Base-by-base conservation (phyloP, 441 rosid species). In the Pelargonium australe region DNA sequence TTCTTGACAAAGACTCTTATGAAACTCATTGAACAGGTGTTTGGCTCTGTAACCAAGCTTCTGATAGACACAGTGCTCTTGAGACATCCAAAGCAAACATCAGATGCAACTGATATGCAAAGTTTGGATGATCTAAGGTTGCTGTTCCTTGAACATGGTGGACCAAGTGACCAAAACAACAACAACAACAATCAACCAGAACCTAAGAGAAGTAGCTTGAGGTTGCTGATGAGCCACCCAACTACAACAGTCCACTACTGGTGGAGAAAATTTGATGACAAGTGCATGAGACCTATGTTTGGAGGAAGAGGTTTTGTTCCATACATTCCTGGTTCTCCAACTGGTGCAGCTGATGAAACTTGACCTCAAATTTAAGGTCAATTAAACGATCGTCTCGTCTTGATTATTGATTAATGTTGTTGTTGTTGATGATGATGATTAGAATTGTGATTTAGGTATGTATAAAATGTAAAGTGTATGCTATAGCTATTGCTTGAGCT, bases 261-360 rank as follows among this genome's bases (percentile, higher is more conserved):
- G 7, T 87, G 95, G 95, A 83, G 95, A 75, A 84, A 83, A 58
- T 84, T 89, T 63, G 92, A 89, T 63, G 88, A 81, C 55, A 85
- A 63, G 68, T 87, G 77, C 82, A 86, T 89, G 91, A 82, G 92
- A 71, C 96, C 91, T 0, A 77, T 87, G 51, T 89, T 87, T 8
- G 95, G 96, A 9, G 92, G 96, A 20, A 73, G 85, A 12, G 82
- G 85, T 0, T 79, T 81, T 28, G 81, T 75, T 40, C 83, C 85
- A 2, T 75, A 70, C 19, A 79, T 73, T 23, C 78, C 85, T 0
- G 67, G 76, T 34, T 79, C 84, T 9, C 81, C 85, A 47, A 72
- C 80, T 1, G 74, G 75, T 40, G 80, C 77, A 63, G 76, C 75
- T 28, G 78, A 74, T 57, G 86, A 78, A 44, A 67, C 68, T 71